phyloP scores from a whole-genome alignment of 305 asterid species.

The Solanum hybrid region DNA sequence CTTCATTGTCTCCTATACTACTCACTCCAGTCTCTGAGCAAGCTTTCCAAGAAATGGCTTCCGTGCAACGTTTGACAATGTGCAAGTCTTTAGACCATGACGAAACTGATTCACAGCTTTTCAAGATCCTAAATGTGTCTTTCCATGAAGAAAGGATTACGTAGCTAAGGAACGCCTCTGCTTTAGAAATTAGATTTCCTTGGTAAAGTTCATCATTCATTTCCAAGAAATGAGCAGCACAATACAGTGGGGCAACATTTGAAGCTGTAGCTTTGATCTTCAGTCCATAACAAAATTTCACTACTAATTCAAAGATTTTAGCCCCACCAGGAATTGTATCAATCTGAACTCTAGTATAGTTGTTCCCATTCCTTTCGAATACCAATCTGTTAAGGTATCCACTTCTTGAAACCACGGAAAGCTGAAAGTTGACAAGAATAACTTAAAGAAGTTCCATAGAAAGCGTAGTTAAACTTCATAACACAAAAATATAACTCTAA shows the following conservation, averaged over 20 bases:
- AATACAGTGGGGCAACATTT: slow-evolving; percentile 19
- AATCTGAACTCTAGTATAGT: slow-evolving; percentile 6
- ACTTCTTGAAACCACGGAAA: slow-evolving; percentile 24
- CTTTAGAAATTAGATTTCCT: slow-evolving; percentile 17
- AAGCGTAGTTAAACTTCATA: neutral
- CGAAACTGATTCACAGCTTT: slow-evolving; percentile 23
- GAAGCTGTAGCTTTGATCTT: slow-evolving; percentile 18
- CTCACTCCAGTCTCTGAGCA: neutral
- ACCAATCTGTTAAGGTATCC: slow-evolving; percentile 14
- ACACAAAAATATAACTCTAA: neutral
- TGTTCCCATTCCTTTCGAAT: slow-evolving; percentile 1
- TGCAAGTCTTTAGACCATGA: slow-evolving; percentile 16
- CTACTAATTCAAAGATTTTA: slow-evolving; percentile 16
- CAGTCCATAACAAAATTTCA: slow-evolving; percentile 22
- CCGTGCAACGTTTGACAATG: slow-evolving; percentile 8
- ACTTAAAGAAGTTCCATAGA: neutral
- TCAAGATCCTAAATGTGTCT: slow-evolving; percentile 18
- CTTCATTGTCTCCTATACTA: neutral
- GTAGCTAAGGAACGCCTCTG: slow-evolving; percentile 19
- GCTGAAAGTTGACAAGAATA: slow-evolving; percentile 6
- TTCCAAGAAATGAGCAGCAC: slow-evolving; percentile 24
- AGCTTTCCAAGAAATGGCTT: slow-evolving; percentile 19
- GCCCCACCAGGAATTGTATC: slow-evolving; percentile 21
- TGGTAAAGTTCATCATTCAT: slow-evolving; percentile 18
- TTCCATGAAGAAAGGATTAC: slow-evolving; percentile 25